Percentiles rank a stretch among this genome's conserved stretches.
phyloP scores from a whole-genome alignment of 164 flowering plant species.

The Liquidambar formosana region DNA sequence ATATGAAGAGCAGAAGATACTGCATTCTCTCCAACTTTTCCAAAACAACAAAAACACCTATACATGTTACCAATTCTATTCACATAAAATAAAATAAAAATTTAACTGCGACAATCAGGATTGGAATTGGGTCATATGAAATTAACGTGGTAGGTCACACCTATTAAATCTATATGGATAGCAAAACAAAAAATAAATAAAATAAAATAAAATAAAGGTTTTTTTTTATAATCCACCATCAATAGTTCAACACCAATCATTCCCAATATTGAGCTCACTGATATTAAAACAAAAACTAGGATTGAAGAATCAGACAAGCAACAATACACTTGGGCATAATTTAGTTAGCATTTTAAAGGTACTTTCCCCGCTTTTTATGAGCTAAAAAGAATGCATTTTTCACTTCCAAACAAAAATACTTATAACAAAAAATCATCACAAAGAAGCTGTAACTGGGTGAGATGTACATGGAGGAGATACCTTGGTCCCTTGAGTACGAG shows the following conservation, averaged over 20 bases:
- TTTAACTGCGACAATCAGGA: no score
- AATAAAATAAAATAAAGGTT: no score
- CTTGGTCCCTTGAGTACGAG: conserved; percentile 95
- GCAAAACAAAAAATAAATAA: not conserved
- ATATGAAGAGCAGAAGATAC: no score
- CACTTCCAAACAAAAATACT: not conserved
- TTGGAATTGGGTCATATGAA: no score
- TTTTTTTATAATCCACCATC: not conserved
- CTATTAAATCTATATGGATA: not conserved
- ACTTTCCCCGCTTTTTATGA: no score
- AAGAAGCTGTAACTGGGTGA: not conserved
- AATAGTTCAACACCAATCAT: not conserved
- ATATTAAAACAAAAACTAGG: no score
- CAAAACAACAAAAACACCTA: no score
- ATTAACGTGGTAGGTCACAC: not conserved
- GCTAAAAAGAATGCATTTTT: no score
- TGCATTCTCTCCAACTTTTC: no score
- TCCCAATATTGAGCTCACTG: not conserved
- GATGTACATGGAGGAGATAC: conserved; percentile 20
- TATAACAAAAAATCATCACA: not conserved
- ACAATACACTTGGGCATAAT: not conserved
- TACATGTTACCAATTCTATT: no score
- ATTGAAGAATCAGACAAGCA: not conserved
- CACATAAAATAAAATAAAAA: no score
- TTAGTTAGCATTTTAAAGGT: no score